Base-by-base conservation (phyloP, 768 basidiomycete species). In the Phylloporus scabripes region DNA sequence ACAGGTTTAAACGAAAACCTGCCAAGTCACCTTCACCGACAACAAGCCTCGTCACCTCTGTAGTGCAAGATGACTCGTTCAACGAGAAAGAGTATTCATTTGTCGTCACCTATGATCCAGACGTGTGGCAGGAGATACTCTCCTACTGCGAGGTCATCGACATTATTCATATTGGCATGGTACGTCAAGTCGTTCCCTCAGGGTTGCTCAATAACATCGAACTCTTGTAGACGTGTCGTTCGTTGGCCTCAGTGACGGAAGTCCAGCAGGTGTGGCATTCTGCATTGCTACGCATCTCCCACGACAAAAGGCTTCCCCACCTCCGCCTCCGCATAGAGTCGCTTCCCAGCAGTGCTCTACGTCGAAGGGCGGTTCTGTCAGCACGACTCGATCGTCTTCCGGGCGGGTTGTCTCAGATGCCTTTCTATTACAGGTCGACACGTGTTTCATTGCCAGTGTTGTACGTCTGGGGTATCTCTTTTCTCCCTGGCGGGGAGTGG, bases 401-500 rank as follows among this genome's bases (percentile, higher is more conserved):
- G 33, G 24, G 31, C 4, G 48, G 48, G 21, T 20, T 33, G 7
- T 17, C 24, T 28, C 23, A 9, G 12, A 39, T 38, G 17, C 42
- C 37, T 7, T 44, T 39, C 12, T 26, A 20, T 31, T 39, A 49
- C 32, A 44, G 36, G 15, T 40, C 31, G 0, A 24, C 37, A 15
- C n/a, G n/a, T 7, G 17, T 51, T 38, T 46, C 49, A 2, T 18
- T 51, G 11, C 41, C 17, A 3, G 41, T 38, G 7, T 42, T 34
- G 9, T 14, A n/a, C 10, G 41, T 53, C 4, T 46, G 49, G 52
- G 44, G 18, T 9, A 38, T 53, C 24, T 43, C 45, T 11, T 53
- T 53, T 51, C 45, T 51, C 24, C 49, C 49, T 7, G 52, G 50
- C 2, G 52, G 52, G 17, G 40, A 51, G 29, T 51, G 52, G 52